Base-by-base conservation (phyloP, 306 rosid genomes). In the Quercus ilex region DNA sequence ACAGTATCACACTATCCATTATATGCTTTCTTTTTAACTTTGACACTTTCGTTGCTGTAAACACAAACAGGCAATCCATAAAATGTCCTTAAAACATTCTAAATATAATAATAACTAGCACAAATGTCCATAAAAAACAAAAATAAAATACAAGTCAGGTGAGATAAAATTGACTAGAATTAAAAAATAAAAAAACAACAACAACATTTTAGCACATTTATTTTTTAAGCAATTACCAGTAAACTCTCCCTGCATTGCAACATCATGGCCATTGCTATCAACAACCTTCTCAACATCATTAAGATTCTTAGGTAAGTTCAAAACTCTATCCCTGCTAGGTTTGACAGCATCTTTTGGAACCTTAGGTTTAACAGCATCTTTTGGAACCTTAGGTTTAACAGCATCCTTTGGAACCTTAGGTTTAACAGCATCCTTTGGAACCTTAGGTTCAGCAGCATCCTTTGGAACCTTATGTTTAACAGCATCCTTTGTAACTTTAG, bases 21-120 rank as follows among this genome's bases (percentile, higher is more conserved):
- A 73, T 76, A 73, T 46, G 90, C 82, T 93, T 89, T 80, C 92
- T 88, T 86, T 93, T 93, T 35, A 76, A 65, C 78, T 91, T 95
- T 58, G 89, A 82, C n/a, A 69, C 82, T 82, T 85, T 88, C 19
- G 78, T 81, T 71, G 81, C 99, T 93, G 88, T 72, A 83, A 69
- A 78, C 70, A 65, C 69, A 52, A 79, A 83, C 41, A 78, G 46
- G 51, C 31, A 76, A 63, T 67, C 69, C 55, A 43, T 25, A 41
- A 78, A 82, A 76, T 9, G 75, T 75, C 55, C 69, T 74, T 31
- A 81, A 72, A 65, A 23, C 38, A 33, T 41, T 41, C 72, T 8
- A 68, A 35, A 9, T 9, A 35, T 19, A 18, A 21, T 17, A 13
- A 17, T 69, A 72, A 63, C 41, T 49, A 49, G 53, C 53, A 49